Evolutionary conservation across 2,329 filamentous ascomycete species (phyloP).

Genomic region (Sporothrix luriei): DNA sequence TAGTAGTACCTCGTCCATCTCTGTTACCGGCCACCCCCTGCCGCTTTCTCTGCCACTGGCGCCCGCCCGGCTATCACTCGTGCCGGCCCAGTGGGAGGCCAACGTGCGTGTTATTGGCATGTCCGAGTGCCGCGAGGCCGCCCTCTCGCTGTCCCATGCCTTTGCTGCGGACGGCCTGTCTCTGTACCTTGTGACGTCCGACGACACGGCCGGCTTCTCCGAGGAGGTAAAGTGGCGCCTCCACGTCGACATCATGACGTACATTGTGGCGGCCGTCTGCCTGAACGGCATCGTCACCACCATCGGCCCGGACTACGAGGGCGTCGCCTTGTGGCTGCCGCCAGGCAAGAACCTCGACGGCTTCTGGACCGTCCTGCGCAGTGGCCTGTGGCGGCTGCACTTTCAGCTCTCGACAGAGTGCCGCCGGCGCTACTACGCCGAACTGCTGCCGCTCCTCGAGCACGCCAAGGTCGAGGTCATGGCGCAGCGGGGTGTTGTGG

Average conservation of each 20-base stretch:
- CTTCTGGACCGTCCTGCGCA: slow-evolving; percentile 70
- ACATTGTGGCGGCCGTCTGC: slow-evolving; percentile 74
- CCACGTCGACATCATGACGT: slow-evolving; percentile 75
- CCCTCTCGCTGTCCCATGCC: slow-evolving; percentile 71
- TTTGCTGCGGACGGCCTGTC: slow-evolving; percentile 75
- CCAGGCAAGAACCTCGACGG: slow-evolving; percentile 74
- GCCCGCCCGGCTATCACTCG: slow-evolving; percentile 47
- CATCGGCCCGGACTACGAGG: slow-evolving; percentile 74
- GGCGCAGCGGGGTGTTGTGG: slow-evolving; percentile 52
- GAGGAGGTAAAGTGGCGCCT: slow-evolving; percentile 73
- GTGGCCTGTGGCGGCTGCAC: slow-evolving; percentile 75
- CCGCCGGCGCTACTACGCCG: slow-evolving; percentile 71
- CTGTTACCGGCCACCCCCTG: background rate
- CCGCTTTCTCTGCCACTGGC: background rate
- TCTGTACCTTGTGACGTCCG: slow-evolving; percentile 68
- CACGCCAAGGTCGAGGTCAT: slow-evolving; percentile 70
- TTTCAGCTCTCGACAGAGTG: slow-evolving; percentile 75
- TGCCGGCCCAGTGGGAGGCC: slow-evolving; percentile 57
- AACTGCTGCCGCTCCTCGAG: slow-evolving; percentile 75
- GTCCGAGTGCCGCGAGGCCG: slow-evolving; percentile 71
- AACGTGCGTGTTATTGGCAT: slow-evolving; percentile 65
- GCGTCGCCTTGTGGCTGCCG: slow-evolving; percentile 78
- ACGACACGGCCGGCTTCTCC: slow-evolving; percentile 61
- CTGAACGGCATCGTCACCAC: slow-evolving; percentile 73
- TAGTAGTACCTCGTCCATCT: slow-evolving; percentile 36